Percentiles rank a stretch among this genome's conserved stretches.
Evolutionary conservation across 257 asterid genomes (phyloP).

Genomic region (Petrea volubilis): DNA sequence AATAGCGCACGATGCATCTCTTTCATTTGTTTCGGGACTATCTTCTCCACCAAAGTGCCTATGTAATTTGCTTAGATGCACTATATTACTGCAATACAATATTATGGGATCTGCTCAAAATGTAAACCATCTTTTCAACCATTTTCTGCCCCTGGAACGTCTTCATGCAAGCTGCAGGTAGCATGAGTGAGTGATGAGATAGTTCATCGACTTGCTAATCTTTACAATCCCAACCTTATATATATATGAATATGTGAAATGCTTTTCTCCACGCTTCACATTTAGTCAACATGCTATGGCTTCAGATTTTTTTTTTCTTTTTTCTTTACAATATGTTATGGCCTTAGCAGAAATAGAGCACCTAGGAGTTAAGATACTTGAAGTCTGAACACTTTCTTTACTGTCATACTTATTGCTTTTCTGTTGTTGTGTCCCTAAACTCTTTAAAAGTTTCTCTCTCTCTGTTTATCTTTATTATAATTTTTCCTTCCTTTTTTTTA

Average conservation of each 20-base stretch:
- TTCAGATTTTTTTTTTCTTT: too few relatives aligned
- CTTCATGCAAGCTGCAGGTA: too few relatives aligned
- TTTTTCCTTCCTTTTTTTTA: not conserved
- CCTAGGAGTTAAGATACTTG: not conserved
- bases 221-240: too few relatives aligned
- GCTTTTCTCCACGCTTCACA: too few relatives aligned
- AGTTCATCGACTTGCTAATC: too few relatives aligned
- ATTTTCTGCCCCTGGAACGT: too few relatives aligned
- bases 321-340: not conserved
- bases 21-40: slow-evolving; percentile 6
- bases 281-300: too few relatives aligned
- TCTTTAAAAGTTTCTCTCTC: not conserved
- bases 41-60: not conserved
- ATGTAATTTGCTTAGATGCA: not conserved
- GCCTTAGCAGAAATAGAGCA: not conserved
- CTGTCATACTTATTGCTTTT: not conserved
- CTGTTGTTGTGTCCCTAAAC: not conserved
- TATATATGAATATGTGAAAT: too few relatives aligned
- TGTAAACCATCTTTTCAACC: not conserved
- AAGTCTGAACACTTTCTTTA: not conserved
- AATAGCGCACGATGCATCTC: not conserved
- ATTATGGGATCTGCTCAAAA: not conserved
- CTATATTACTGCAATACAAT: not conserved
- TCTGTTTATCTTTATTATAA: not conserved
- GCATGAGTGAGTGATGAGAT: too few relatives aligned